Evolutionary conservation across 202 grass and related monocot genomes (phyloP), one percentile per base, ranked within the genome.

Genomic region (Tripidium arundinaceum): DNA sequence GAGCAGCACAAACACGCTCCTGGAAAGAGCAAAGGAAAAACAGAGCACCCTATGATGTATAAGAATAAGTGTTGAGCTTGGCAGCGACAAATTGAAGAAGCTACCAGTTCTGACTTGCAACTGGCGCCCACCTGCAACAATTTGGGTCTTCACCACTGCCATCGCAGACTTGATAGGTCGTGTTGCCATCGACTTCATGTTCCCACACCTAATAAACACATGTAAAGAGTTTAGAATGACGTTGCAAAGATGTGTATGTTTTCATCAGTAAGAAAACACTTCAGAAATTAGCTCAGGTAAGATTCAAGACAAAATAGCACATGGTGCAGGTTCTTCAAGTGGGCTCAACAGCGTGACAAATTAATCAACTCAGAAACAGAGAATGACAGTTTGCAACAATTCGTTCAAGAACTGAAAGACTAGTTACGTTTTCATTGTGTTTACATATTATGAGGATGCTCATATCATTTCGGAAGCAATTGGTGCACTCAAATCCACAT

Each of bases 81-180:
- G 4, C 19, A 45, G 18, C 68, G 64, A 31, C 9, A 78, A 24
- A 38, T 5, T 82, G n/a, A n/a, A n/a, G 25, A 47, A 62, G 12
- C 22, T 83, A 34, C 54, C 15, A 16, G 38, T 41, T n/a, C 34
- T 4, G 4, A 22, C 1, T 25, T 13, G 18, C n/a, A 66, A 39
- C 11, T 57, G 7, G 2, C 3, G 18, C 31, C 28, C 79, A 97
- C 94, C 94, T 94, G 85, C 80, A 75, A 41, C 94, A 97, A 13
- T 88, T 72, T 74, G 90, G 84, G 72, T 98, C 95, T 88, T 98
- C 95, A 52, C 95, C 95, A 9, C 92, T 93, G 38, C 61, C 88
- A 15, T 94, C 84, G 15, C 95, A 98, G 27, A 98, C 86, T 77
- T 89, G 78, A 62, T 83, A 93, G 24, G 43, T 43, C 45, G 22